Evolutionary conservation across 1,284 basidiomycete genomes (phyloP), one percentile per base, ranked within the genome.

Genomic region (Papiliotrema flavescens): DNA sequence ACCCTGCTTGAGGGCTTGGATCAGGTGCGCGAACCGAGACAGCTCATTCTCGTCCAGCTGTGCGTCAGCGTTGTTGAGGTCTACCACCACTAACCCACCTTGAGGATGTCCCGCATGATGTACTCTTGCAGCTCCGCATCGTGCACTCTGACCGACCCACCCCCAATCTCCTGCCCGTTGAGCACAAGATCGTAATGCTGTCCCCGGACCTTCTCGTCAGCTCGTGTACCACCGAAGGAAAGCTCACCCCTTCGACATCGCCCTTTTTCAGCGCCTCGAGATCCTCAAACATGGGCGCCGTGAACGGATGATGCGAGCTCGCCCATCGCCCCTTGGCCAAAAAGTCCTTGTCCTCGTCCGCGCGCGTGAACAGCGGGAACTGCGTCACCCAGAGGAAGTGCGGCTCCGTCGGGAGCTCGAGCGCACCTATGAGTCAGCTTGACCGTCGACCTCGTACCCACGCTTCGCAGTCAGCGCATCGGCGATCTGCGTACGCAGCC

Each of bases 181-280:
- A 97, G 76, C n/a, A 98, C 92, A 42, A 98, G 85, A 78, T 98
- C 93, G 70, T 97, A 98, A 76, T 97, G 94, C 75, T 98, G 93
- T 2, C 93, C 93, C 47, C 90, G 84, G 61, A 93, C 86, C 87
- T 90, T n/a, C 60, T 2, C 35, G 22, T 14, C 47, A 24, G 20
- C 23, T 9, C 19, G 45, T 34, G n/a, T 11, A 32, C 11, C 28
- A n/a, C 26, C 45, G 39, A 46, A 5, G 34, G 5, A 3, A 2
- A 23, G 24, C 11, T 62, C 62, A 90, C 89, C 70, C 82, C 78
- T 52, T 82, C 82, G 49, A 86, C 78, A 62, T 83, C 79, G 36
- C 88, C 88, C 43, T 78, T 77, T 67, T 86, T 85, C 74, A 96
- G 80, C 41, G 83, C 81, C 44, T 83, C 80, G 26, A 95, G 79